phyloP scores from a whole-genome alignment of 768 basidiomycete species.

The Leucogyrophana mollusca region DNA sequence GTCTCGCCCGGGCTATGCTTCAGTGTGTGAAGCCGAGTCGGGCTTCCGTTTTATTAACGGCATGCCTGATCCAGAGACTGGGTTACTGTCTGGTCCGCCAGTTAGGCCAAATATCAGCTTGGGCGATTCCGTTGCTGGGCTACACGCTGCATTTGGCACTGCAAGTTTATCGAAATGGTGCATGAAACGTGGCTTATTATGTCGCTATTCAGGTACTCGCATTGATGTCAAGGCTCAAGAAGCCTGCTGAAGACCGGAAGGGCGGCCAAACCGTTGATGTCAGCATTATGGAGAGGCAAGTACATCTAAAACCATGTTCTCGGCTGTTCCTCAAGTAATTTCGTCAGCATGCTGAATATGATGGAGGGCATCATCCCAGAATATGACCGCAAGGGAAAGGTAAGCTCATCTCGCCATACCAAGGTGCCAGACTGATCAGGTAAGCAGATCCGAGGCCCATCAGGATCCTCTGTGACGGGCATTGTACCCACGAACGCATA shows the following conservation, averaged over 20 bases:
- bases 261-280: slow-evolving; percentile 66
- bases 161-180: slow-evolving; percentile 31
- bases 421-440: neutral
- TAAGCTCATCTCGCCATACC: slow-evolving; percentile 17
- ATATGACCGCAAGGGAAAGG: slow-evolving; percentile 70
- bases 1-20: slow-evolving; percentile 67
- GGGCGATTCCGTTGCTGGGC: slow-evolving; percentile 68
- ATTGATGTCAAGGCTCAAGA: slow-evolving; percentile 46
- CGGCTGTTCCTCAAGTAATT: neutral
- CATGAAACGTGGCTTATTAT: neutral
- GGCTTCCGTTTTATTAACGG: slow-evolving; percentile 77
- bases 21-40: slow-evolving; percentile 74
- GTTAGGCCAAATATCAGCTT: slow-evolving; percentile 72
- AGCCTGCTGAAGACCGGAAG: slow-evolving; percentile 23
- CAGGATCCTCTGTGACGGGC: slow-evolving; percentile 72
- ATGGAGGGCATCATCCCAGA: slow-evolving; percentile 80
- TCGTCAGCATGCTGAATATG: slow-evolving; percentile 63
- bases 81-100: slow-evolving; percentile 57
- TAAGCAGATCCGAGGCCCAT: slow-evolving; percentile 63
- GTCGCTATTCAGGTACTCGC: slow-evolving; percentile 50
- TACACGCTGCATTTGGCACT: slow-evolving; percentile 74
- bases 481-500: slow-evolving; percentile 78
- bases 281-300: slow-evolving; percentile 69
- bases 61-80: slow-evolving; percentile 51
- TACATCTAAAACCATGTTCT: neutral